Conservation (phyloP, 805 yeast genomes). For the Sugiyamaella marilandica region DNA sequence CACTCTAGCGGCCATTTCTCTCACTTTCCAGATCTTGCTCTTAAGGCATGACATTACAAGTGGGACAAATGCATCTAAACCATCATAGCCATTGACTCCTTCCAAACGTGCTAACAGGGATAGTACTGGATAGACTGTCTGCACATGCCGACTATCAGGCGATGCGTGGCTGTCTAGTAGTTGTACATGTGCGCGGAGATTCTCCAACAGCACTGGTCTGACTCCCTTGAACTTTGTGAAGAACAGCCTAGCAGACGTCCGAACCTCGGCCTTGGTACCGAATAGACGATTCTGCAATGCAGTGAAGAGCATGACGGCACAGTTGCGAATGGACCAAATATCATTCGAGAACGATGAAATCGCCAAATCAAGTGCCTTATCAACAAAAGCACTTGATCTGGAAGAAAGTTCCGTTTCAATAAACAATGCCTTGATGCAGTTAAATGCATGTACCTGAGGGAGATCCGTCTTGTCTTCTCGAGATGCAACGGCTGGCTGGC, state of each 20-base stretch:
- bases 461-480: constrained; percentile 59
- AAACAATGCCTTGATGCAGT: constrained; percentile 71
- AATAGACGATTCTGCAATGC: constrained; percentile 77
- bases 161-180: constrained; percentile 18
- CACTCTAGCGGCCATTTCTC: constrained; percentile 81
- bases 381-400: constrained; percentile 47
- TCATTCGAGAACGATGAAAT: constrained; percentile 58
- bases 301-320: constrained; percentile 90
- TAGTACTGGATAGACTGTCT: constrained; percentile 68
- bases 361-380: constrained; percentile 55
- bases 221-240: constrained; percentile 61
- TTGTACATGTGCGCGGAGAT: constrained; percentile 26
- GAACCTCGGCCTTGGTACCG: constrained; percentile 46
- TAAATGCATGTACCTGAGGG: constrained; percentile 92
- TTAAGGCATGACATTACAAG: constrained; percentile 46
- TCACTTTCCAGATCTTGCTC: constrained; percentile 67
- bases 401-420: constrained; percentile 63
- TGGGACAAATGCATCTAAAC: constrained; percentile 48
- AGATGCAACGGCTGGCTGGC: constrained; percentile 41
- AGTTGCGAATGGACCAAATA: constrained; percentile 84
- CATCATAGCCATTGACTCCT: constrained; percentile 51
- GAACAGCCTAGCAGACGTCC: constrained; percentile 53
- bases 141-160: constrained; percentile 38
- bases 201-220: constrained; percentile 41
- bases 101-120: constrained; percentile 67